Conservation (phyloP, 75 land plant genomes). For the Cryptomeria japonica region DNA sequence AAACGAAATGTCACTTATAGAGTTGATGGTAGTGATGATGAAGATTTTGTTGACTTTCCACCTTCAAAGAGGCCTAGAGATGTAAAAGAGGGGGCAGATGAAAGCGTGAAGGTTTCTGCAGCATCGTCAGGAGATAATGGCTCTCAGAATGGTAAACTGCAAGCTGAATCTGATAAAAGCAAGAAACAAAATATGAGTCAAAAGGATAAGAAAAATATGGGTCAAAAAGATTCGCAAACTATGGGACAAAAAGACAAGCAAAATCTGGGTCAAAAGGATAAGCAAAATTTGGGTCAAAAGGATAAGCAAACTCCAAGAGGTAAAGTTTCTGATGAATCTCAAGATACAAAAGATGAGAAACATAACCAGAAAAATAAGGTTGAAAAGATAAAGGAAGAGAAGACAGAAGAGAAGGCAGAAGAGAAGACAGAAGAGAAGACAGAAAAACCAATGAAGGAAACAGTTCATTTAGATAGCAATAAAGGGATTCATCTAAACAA, state of each 20-base stretch:
- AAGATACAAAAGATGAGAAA: neutral
- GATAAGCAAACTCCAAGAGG: neutral
- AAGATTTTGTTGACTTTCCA: constrained; percentile 31
- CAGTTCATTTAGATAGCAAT: neutral
- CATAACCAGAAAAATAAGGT: neutral
- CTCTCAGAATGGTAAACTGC: neutral
- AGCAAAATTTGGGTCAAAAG: neutral
- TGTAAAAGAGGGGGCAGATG: constrained; percentile 7
- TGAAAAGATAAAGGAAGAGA: neutral
- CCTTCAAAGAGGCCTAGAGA: constrained; percentile 26
- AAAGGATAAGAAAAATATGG: neutral
- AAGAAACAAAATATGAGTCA: neutral
- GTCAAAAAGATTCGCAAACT: neutral
- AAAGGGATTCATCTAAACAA: neutral
- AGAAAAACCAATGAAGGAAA: neutral
- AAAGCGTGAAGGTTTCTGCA: neutral
- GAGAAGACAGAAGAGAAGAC: neutral
- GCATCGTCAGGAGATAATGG: constrained; percentile 6
- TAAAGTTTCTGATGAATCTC: neutral
- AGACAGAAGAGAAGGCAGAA: neutral
- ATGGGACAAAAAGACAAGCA: neutral
- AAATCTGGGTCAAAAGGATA: neutral
- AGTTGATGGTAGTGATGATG: constrained; percentile 56
- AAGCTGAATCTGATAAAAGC: constrained; percentile 2
- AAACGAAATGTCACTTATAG: constrained; percentile 54